These are phyloP conservation scores for Coemansia umbellata DNA, from an alignment of 192 early-diverging fungal species.

Conservation along the genomic window DNA sequence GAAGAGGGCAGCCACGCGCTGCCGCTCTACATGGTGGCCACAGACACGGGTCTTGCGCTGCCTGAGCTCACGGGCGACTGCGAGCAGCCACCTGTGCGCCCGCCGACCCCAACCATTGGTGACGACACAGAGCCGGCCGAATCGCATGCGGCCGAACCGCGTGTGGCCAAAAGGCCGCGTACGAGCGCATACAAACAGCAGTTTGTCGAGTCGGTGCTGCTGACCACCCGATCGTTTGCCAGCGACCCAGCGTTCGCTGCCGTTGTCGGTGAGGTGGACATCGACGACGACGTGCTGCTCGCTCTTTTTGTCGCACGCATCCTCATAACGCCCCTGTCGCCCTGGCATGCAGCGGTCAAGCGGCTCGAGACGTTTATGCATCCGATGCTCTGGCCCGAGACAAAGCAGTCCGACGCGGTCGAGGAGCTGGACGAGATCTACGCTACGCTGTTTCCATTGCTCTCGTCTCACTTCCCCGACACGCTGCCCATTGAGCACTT, in stretches of 20 bases:
- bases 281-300: conserved; percentile 19
- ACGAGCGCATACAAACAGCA: neutral
- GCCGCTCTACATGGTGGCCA: conserved; percentile 15
- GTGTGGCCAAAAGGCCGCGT: neutral
- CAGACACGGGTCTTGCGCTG: neutral
- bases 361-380: conserved; percentile 25
- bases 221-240: conserved; percentile 24
- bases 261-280: conserved; percentile 25
- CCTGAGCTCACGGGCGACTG: neutral
- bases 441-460: conserved; percentile 37
- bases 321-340: neutral
- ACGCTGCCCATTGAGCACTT: conserved; percentile 23
- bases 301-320: conserved; percentile 29
- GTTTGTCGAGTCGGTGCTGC: conserved; percentile 10
- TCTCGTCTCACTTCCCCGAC: conserved; percentile 30
- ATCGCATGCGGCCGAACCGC: neutral
- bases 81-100: neutral
- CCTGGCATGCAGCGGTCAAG: conserved; percentile 20
- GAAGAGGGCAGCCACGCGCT: conserved; percentile 4
- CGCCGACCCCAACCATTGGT: neutral
- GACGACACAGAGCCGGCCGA: neutral
- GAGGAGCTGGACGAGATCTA: conserved; percentile 34
- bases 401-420: conserved; percentile 13
- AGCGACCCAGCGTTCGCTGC: conserved; percentile 15
- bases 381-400: conserved; percentile 18